phyloP scores from a whole-genome alignment of 2,329 filamentous ascomycete genomes.

The Catunica adiposa region DNA sequence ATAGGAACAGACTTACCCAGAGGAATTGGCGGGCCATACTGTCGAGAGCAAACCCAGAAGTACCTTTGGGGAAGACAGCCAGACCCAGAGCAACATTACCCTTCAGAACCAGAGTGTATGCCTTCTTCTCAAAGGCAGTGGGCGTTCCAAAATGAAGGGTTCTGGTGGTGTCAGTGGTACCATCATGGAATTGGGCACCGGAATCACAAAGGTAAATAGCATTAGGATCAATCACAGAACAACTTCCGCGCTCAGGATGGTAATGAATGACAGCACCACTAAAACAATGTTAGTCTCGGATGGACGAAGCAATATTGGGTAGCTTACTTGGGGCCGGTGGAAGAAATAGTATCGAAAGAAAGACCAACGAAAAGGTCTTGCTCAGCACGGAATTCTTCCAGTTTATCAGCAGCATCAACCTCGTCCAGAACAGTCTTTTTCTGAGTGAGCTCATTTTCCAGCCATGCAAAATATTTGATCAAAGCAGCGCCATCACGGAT shows the following conservation, averaged over 20 bases:
- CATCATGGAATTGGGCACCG: constrained; percentile 88
- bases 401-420: constrained; percentile 77
- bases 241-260: constrained; percentile 67
- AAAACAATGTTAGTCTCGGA: constrained; percentile 1
- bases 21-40: constrained; percentile 75
- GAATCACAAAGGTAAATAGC: constrained; percentile 92
- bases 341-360: constrained; percentile 92
- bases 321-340: constrained; percentile 59
- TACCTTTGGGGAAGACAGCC: constrained; percentile 84
- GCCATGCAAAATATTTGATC: constrained; percentile 88
- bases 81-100: constrained; percentile 80
- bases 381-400: constrained; percentile 56
- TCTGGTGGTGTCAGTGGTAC: constrained; percentile 88
- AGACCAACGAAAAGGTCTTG: constrained; percentile 68
- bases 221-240: constrained; percentile 66
- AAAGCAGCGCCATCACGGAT: constrained; percentile 83
- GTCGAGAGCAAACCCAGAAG: constrained; percentile 83
- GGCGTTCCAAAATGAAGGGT: constrained; percentile 85
- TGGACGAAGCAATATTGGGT: constrained; percentile 1
- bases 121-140: constrained; percentile 65
- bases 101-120: constrained; percentile 89
- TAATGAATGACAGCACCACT: constrained; percentile 96
- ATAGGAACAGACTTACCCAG: constrained; percentile 44
- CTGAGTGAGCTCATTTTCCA: constrained; percentile 69
- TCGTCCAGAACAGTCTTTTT: constrained; percentile 67